Evolutionary conservation across 2,329 filamentous ascomycete genomes (phyloP), one percentile per base, ranked within the genome.

Genomic region (Cladophialophora psammophila): DNA sequence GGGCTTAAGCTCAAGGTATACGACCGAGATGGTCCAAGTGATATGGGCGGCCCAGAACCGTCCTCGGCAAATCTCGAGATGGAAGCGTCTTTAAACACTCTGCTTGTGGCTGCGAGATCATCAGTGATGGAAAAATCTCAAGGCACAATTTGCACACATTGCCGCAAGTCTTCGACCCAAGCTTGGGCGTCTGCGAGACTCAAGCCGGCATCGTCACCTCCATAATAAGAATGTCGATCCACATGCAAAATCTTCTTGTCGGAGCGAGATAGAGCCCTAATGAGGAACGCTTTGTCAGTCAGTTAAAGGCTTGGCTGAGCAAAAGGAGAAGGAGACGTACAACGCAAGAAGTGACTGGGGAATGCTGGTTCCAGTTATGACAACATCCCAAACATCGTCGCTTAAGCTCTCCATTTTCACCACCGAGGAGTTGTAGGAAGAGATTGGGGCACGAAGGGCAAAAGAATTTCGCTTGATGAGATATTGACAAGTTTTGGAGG

Each of bases 231-330:
- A 81, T 96, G 94, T 70, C 87, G 86, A 77, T 98, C 94, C 77
- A 97, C 83, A 78, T 98, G 94, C 67, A 98, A 86, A 72, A 97
- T 87, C 75, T 92, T 95, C 84, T 96, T 96, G 77, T 89, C 90
- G 69, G 93, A 96, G 76, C 94, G 90, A 73, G 94, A 98, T 74
- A 98, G 86, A 75, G 94, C 91, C 86, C 94, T 98, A 85, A 72
- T 80, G 70, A 75, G 77, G 78, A 75, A 77, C 80, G 69, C 68
- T 68, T 71, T 42, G 86, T 90, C 80, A 79, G 89, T 93, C 87
- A 92, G 90, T 91, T 87, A 91, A 88, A 88, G 78, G 82, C 81
- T 81, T 75, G 73, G 73, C 72, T 73, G 69, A 70, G 57, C 65
- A 64, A 59, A 63, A 45, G 31, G 55, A 52, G 40, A 38, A 36